These are phyloP conservation scores for Paramyrothecium sp. DNA, from an alignment of 2,329 filamentous ascomycete genomes.

Conservation along the genomic window DNA sequence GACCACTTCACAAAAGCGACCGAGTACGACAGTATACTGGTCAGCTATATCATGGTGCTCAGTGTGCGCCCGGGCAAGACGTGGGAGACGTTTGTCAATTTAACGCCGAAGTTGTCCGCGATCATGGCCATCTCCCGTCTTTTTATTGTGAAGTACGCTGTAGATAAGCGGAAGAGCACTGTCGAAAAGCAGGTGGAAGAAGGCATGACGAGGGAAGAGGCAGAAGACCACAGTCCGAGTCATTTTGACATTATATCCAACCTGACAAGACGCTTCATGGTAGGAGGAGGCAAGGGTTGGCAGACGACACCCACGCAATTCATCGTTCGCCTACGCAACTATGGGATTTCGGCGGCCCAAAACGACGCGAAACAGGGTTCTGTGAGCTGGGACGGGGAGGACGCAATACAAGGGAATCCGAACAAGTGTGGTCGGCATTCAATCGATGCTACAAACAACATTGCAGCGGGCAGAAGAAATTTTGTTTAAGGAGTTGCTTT, in stretches of 20 bases:
- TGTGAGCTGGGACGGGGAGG: constrained; percentile 1
- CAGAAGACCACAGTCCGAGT: neutral
- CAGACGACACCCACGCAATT: constrained; percentile 1
- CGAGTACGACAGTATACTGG: constrained; percentile 2
- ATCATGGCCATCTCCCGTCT: constrained; percentile 2
- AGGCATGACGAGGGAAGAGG: neutral
- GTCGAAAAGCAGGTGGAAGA: neutral
- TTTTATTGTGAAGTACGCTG: constrained; percentile 1
- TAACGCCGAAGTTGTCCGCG: constrained; percentile 1
- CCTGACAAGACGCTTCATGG: neutral
- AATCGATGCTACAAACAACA: neutral
- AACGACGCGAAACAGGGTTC: neutral
- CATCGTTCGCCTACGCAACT: constrained; percentile 2
- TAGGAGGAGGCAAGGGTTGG: neutral
- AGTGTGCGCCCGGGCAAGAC: neutral
- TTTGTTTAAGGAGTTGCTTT: constrained; percentile 3
- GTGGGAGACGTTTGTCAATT: constrained; percentile 1
- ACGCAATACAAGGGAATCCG: constrained; percentile 2
- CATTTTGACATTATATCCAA: constrained; percentile 2
- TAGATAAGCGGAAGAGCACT: neutral
- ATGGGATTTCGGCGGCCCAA: neutral
- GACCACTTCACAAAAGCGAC: constrained; percentile 3
- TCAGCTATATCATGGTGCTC: constrained; percentile 3
- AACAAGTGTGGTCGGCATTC: neutral
- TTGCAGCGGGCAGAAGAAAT: neutral